Percentiles rank a stretch among this genome's conserved stretches.
phyloP scores from a whole-genome alignment of 2,329 filamentous ascomycete species.

The Bipolaris cookei region DNA sequence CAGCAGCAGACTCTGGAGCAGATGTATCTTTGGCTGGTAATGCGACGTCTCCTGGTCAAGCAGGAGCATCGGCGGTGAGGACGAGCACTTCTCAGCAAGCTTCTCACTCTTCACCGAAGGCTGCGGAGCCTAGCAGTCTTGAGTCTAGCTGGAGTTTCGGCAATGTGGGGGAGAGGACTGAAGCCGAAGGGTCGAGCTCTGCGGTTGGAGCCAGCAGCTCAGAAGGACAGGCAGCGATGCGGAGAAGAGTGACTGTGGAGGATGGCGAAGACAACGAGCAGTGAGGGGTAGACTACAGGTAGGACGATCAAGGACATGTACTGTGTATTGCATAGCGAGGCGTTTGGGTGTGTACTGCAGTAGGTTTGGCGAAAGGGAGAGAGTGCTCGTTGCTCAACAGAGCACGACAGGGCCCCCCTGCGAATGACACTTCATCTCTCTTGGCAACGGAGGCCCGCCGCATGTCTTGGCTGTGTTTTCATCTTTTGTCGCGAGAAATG shows the following conservation, averaged over 20 bases:
- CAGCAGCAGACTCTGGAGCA: conserved; percentile 6
- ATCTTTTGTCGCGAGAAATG: conserved; percentile 2
- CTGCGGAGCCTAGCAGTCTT: conserved; percentile 38
- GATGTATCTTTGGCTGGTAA: conserved; percentile 7
- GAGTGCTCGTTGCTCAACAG: not conserved
- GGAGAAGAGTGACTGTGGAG: conserved; percentile 41
- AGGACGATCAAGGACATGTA: too few species aligned
- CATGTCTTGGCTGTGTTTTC: conserved; percentile 8
- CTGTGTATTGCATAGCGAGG: conserved; percentile 47
- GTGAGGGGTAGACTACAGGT: conserved; percentile 8
- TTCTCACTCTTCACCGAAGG: conserved; percentile 29
- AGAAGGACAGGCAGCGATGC: conserved; percentile 30
- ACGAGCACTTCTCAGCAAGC: conserved; percentile 3
- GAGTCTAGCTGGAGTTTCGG: conserved; percentile 49
- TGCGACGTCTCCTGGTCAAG: conserved; percentile 10
- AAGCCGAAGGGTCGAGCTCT: conserved; percentile 39
- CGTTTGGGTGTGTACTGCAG: conserved; percentile 31
- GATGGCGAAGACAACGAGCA: conserved; percentile 40
- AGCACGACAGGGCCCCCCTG: conserved; percentile 14
- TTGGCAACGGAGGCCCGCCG: conserved; percentile 16
- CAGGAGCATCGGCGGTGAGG: conserved; percentile 8
- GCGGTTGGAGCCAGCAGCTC: conserved; percentile 35
- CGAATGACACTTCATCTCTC: conserved; percentile 16
- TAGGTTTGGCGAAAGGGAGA: conserved; percentile 4
- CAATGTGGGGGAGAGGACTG: conserved; percentile 33